A percentile compares a stretch with the other conserved stretches of the same genome.
Evolutionary conservation across 106 monocot species (phyloP).

Genomic region (Ottelia alismoides): DNA sequence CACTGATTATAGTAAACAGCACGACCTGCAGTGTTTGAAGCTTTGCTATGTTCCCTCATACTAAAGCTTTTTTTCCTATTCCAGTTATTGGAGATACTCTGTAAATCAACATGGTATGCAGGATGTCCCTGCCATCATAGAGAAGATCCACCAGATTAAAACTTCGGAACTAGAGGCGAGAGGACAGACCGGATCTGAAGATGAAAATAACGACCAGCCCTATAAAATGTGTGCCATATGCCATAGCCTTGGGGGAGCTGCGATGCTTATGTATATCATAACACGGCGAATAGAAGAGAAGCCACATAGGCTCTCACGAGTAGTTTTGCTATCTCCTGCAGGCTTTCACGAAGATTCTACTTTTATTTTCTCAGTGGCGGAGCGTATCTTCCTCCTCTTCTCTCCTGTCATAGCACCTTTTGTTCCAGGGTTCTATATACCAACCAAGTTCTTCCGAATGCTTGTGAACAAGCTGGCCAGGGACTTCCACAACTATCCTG

Average conservation of each 20-base stretch:
- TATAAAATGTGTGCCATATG: slow-evolving; percentile 65
- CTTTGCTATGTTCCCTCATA: too few species aligned
- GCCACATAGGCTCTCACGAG: slow-evolving; percentile 62
- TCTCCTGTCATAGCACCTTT: slow-evolving; percentile 69
- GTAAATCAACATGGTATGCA: slow-evolving; percentile 89
- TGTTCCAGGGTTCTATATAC: slow-evolving; percentile 83
- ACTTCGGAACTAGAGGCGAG: slow-evolving; percentile 35
- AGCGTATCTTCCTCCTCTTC: slow-evolving; percentile 37
- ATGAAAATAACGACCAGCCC: slow-evolving; percentile 22
- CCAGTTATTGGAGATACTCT: slow-evolving; percentile 96
- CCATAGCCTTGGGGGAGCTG: slow-evolving; percentile 94
- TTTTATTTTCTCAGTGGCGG: slow-evolving; percentile 41
- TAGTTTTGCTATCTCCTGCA: slow-evolving; percentile 85
- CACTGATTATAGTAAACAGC: too few species aligned
- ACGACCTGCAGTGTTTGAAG: too few species aligned
- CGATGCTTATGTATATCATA: slow-evolving; percentile 84
- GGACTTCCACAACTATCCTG: slow-evolving; percentile 91
- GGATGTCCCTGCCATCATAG: slow-evolving; percentile 82
- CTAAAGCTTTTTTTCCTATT: too few species aligned
- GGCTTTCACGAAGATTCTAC: slow-evolving; percentile 93
- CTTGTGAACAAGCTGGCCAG: slow-evolving; percentile 91
- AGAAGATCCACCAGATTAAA: slow-evolving; percentile 86
- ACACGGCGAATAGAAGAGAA: slow-evolving; percentile 41
- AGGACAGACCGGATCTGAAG: slow-evolving; percentile 6
- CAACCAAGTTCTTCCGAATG: slow-evolving; percentile 89